phyloP scores from a whole-genome alignment of 2,329 filamentous ascomycete species.

The Xylaria sp. region DNA sequence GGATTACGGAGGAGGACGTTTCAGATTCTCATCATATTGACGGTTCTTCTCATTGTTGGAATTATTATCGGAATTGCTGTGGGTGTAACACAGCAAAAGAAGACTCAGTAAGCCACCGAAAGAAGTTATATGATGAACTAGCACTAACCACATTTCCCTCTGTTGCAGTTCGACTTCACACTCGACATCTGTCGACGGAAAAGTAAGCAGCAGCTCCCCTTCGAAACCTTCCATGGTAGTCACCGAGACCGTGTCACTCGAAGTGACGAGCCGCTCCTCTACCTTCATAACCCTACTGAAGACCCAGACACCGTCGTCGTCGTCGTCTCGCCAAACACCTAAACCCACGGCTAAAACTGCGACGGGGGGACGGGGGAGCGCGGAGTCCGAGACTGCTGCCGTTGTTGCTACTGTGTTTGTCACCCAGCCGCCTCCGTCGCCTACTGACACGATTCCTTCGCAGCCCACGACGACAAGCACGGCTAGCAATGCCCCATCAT shows the following conservation, averaged over 20 bases:
- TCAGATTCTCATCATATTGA: conserved; percentile 34
- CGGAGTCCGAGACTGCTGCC: conserved; percentile 14
- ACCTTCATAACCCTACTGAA: conserved; percentile 12
- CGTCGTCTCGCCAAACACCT: conserved; percentile 10
- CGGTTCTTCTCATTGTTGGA: conserved; percentile 40
- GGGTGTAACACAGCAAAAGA: conserved; percentile 37
- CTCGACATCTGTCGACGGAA: conserved; percentile 19
- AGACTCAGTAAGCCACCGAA: conserved; percentile 35
- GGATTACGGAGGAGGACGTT: conserved; percentile 37
- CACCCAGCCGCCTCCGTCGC: conserved; percentile 15
- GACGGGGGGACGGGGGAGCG: conserved; percentile 1
- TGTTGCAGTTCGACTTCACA: conserved; percentile 25
- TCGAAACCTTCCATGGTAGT: conserved; percentile 15
- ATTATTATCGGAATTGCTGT: conserved; percentile 42
- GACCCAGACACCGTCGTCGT: conserved; percentile 19
- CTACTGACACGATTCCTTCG: conserved; percentile 29
- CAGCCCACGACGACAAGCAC: conserved; percentile 29
- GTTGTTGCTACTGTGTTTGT: conserved; percentile 21
- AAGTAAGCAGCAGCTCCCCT: conserved; percentile 38
- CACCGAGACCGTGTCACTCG: conserved; percentile 35
- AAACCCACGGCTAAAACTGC: conserved; percentile 3
- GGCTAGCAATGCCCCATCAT: not conserved
- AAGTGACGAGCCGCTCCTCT: conserved; percentile 29
- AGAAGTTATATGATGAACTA: not conserved
- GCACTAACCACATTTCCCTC: not conserved